Conservation (phyloP, 2,329 filamentous ascomycete genomes). For the Neocucurbitaria cava region DNA sequence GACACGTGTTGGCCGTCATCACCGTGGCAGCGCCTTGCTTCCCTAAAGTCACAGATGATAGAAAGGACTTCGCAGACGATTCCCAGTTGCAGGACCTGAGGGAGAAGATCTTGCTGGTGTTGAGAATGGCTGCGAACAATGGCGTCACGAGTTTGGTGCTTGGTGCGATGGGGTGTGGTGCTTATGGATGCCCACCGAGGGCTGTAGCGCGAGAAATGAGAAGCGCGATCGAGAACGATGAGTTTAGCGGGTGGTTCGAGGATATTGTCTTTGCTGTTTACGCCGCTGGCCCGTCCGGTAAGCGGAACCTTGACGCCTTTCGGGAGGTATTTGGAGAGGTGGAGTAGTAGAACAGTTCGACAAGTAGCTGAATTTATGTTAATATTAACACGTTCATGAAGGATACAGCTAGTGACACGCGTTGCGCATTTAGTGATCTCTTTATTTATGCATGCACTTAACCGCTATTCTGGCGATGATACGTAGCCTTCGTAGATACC, state of each 20-base stretch:
- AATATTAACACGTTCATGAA: no score
- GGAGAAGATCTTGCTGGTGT: slow-evolving; percentile 25
- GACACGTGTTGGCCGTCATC: slow-evolving; percentile 22
- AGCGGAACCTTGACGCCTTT: slow-evolving; percentile 14
- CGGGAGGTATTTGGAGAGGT: slow-evolving; percentile 11
- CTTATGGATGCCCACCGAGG: slow-evolving; percentile 27
- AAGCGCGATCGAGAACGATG: slow-evolving; percentile 13
- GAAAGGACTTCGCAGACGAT: slow-evolving; percentile 13
- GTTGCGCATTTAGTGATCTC: no score
- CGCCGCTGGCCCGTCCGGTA: slow-evolving; percentile 17
- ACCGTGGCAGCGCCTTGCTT: slow-evolving; percentile 27
- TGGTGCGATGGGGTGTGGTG: slow-evolving; percentile 33
- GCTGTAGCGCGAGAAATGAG: slow-evolving; percentile 29
- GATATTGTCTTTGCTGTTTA: slow-evolving; percentile 25
- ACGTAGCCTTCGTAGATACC: no score
- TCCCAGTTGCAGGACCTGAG: slow-evolving; percentile 15
- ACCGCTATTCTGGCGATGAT: no score
- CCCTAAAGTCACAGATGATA: slow-evolving; percentile 12
- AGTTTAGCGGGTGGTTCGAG: slow-evolving; percentile 32
- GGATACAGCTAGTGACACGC: no score
- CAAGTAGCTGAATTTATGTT: no score
- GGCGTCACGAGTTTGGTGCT: slow-evolving; percentile 26
- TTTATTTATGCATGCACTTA: no score
- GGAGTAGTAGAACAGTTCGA: no score
- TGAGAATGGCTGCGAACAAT: slow-evolving; percentile 24